Evolutionary conservation across 441 rosid species (phyloP).

Genomic region (Erodium trifolium): DNA sequence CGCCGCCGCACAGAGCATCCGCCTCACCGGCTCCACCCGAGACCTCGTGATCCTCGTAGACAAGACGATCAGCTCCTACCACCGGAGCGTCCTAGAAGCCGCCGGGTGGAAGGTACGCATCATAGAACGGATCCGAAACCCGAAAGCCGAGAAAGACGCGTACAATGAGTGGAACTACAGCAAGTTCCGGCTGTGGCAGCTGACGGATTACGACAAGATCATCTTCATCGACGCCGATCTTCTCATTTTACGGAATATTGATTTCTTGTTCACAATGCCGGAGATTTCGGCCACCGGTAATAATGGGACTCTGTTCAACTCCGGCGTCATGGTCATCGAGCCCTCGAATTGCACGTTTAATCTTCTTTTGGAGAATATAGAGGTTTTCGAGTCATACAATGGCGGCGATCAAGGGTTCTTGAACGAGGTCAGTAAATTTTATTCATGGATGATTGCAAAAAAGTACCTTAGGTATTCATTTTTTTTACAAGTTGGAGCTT

Average conservation of each 20-base stretch:
- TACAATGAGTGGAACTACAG: constrained; percentile 90
- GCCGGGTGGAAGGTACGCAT: constrained; percentile 70
- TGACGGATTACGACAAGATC: constrained; percentile 70
- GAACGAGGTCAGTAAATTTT: constrained; percentile 8
- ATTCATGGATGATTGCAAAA: no score
- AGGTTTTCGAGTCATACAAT: constrained; percentile 68
- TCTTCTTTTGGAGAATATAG: constrained; percentile 44
- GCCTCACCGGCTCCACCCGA: constrained; percentile 29
- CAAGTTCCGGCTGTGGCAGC: constrained; percentile 84
- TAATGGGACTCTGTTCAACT: constrained; percentile 70
- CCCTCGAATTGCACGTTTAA: constrained; percentile 80
- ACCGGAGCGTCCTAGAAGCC: constrained; percentile 34
- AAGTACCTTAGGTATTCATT: no score
- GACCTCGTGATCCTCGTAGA: constrained; percentile 73
- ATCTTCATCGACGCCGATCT: constrained; percentile 89
- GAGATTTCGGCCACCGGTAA: constrained; percentile 86
- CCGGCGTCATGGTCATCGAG: constrained; percentile 83
- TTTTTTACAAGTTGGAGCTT: no score
- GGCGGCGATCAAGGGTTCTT: constrained; percentile 93
- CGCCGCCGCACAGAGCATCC: constrained; percentile 62
- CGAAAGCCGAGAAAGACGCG: constrained; percentile 44
- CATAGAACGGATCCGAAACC: constrained; percentile 70
- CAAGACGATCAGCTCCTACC: constrained; percentile 27
- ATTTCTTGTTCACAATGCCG: constrained; percentile 67
- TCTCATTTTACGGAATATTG: constrained; percentile 57